Evolutionary conservation across 176 grass and related monocot species (phyloP), one percentile per base, ranked within the genome.

Genomic region (Juncus inflexus): DNA sequence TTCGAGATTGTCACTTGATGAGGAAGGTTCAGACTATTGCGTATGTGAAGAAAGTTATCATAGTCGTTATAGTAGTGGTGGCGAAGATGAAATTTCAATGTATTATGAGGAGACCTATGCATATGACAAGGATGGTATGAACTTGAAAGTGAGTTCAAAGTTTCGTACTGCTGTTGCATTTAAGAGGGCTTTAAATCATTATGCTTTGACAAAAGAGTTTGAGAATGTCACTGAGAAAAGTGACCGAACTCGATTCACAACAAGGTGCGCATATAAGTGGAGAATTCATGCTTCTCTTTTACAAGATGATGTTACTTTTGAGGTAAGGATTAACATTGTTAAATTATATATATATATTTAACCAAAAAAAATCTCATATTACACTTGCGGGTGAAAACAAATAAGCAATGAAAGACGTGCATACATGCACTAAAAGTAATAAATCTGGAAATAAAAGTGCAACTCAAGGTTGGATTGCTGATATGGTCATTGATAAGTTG

Each of bases 371-470:
- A 28, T 28, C 19, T 28, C 1, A 1, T 28, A 28, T 28, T 28
- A 28, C 19, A 28, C 1, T 28, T 28, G 19, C 14, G 43, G 7
- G 63, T 66, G 15, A 66, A n/a, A 50, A 66, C 1, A n/a, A n/a
- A n/a, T n/a, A n/a, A n/a, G n/a, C n/a, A 66, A n/a, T 66, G 63
- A 4, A 37, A 66, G 3, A 69, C 7, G 12, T 35, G 14, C 65
- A 56, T 69, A 19, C 13, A 69, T 69, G 41, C 7, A 49, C 7
- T 35, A 2, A 3, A 51, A 52, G 19, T 3, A 55, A 70, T 4
- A 51, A 37, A 70, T 53, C 9, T 28, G 66, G 42, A 15, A 70
- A 57, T 38, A 70, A 70, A 36, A 19, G 52, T 16, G 66, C 66
- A 2, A 37, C 66, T n/a, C 66, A 70, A 55, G 40, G 10, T 16